Base-by-base conservation (phyloP, 2,329 filamentous ascomycete species). In the Diaporthe amygdali region DNA sequence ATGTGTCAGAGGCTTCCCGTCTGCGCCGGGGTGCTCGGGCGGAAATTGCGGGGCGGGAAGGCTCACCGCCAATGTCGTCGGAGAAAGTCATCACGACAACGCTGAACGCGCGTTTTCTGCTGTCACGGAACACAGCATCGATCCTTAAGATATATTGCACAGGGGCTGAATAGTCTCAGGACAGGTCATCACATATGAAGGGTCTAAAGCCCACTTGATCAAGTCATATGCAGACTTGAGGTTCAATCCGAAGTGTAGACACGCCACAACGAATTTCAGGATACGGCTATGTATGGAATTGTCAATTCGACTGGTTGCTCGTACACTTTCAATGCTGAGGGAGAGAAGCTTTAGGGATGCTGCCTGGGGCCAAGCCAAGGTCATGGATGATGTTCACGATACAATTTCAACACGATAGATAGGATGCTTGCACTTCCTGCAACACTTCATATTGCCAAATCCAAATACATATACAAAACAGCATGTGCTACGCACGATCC, bases 21-120 rank as follows among this genome's bases (percentile, higher is more conserved):
- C 51, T 22, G 41, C n/a, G 27, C 22, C 41, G 59, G 52, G 52
- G n/a, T 44, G 41, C 41, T 39, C 30, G 52, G 61, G 66, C 51
- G 41, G 32, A n/a, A 52, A 27, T 59, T 59, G 41, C 34, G 66
- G 66, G 66, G 66, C 66, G 30, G 39, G 22, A 44, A 47, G 52
- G 30, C 44, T 68, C 44, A 68, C 66, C 66, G 66, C 66, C 32
- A 59, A 30, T 46, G 22, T 30, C 22, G 22, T n/a, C 66, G 52
- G 52, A 59, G 41, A 59, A 49, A 7, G 25, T 22, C 30, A 59
- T 51, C 64, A 46, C 37, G 51, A 68, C 30, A 47, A 46, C 44
- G 20, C n/a, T n/a, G 27, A 22, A 17, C 22, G 5, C 20, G 10
- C 39, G 22, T 14, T 39, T 12, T 39, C n/a, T 15, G 17, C 37